A percentile compares a stretch with the other conserved stretches of the same genome.
phyloP scores from a whole-genome alignment of 1,139 yeast genomes.

The Hyphopichia buzzinii region DNA sequence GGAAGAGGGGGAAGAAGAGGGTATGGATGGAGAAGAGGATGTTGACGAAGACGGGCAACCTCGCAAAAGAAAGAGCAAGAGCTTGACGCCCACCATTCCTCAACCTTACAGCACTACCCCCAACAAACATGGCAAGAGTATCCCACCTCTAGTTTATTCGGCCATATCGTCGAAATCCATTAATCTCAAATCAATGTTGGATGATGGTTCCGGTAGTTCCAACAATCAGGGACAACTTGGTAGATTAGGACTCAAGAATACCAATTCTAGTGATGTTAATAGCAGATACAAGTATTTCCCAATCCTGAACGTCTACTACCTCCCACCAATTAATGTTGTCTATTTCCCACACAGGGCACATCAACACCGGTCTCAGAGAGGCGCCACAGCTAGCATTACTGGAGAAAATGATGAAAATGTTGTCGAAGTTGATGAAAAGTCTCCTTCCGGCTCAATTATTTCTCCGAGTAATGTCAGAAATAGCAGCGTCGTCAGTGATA shows the following conservation, averaged over 20 bases:
- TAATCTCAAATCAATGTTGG: constrained; percentile 11
- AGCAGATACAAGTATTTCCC: constrained; percentile 54
- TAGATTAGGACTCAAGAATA: not conserved
- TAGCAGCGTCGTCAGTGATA: constrained; percentile 2
- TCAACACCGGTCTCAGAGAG: constrained; percentile 26
- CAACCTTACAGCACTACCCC: constrained; percentile 9
- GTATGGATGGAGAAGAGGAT: constrained; percentile 7
- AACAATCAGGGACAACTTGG: constrained; percentile 1
- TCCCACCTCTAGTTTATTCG: constrained; percentile 12
- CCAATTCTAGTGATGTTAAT: not conserved
- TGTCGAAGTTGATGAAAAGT: constrained; percentile 8
- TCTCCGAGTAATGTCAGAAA: not conserved
- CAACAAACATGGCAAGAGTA: constrained; percentile 5
- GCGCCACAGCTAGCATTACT: constrained; percentile 1
- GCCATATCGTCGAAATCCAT: constrained; percentile 11
- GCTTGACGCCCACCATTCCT: constrained; percentile 5
- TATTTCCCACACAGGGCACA: constrained; percentile 61
- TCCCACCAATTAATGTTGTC: constrained; percentile 60
- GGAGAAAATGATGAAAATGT: not conserved
- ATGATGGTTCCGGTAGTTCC: not conserved
- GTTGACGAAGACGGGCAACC: not conserved
- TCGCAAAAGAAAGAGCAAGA: constrained; percentile 1
- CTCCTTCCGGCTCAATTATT: constrained; percentile 3
- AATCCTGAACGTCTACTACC: constrained; percentile 52
- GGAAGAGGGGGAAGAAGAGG: constrained; percentile 7